phyloP scores from a whole-genome alignment of 805 yeast species.

The Yarrowia phangngaensis region DNA sequence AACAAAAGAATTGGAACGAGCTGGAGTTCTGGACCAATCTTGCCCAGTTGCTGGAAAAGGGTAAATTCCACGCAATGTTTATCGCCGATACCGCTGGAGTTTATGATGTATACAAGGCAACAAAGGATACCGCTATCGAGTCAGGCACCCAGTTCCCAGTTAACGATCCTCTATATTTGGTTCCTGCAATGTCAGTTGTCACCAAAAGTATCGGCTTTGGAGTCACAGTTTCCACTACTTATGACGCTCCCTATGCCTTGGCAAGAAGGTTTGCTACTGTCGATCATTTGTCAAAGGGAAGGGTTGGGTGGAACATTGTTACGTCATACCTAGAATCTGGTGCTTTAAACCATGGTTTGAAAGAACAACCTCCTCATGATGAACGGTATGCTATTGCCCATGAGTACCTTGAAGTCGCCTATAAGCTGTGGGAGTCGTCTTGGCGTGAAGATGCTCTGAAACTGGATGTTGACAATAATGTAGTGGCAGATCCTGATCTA shows the following conservation, averaged over 20 bases:
- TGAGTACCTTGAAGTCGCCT: constrained; percentile 44
- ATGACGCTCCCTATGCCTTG: constrained; percentile 45
- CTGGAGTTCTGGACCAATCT: constrained; percentile 43
- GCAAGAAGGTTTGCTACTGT: constrained; percentile 47
- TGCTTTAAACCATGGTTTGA: constrained; percentile 43
- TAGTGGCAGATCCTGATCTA: constrained; percentile 39
- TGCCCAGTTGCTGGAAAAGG: constrained; percentile 41
- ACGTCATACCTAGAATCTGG: constrained; percentile 46
- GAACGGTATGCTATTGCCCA: constrained; percentile 44
- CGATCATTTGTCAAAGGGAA: constrained; percentile 45
- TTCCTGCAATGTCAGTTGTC: constrained; percentile 45
- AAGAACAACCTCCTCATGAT: constrained; percentile 42
- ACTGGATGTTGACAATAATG: constrained; percentile 33
- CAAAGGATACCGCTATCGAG: constrained; percentile 40
- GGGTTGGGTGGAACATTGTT: constrained; percentile 51
- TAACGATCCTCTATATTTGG: constrained; percentile 43
- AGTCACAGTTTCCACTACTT: constrained; percentile 45
- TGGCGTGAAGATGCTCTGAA: constrained; percentile 47
- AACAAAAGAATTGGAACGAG: constrained; percentile 35
- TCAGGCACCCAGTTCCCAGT: constrained; percentile 42
- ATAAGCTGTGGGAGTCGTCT: constrained; percentile 44
- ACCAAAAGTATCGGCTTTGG: constrained; percentile 45
- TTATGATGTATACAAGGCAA: constrained; percentile 42
- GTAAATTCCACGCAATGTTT: constrained; percentile 43
- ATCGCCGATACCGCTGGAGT: constrained; percentile 44